These are phyloP conservation scores for Yamadazyma insecticola DNA, from an alignment of 805 yeast species.

Conservation along the genomic window DNA sequence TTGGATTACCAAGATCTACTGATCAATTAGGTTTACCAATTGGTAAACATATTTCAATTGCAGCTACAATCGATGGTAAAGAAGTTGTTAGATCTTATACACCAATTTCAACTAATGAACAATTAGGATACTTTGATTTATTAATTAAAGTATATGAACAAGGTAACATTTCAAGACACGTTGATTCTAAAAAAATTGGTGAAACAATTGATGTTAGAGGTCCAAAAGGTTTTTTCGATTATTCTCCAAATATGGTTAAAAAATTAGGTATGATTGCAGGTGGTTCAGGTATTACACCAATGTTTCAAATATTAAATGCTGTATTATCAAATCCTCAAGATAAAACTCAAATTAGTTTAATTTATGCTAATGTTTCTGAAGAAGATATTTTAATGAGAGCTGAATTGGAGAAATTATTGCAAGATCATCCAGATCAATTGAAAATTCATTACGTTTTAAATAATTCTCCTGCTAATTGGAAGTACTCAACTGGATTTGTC, in stretches of 20 bases:
- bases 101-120: constrained; percentile 78
- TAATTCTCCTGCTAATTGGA: constrained; percentile 69
- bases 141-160: constrained; percentile 80
- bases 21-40: constrained; percentile 84
- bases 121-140: constrained; percentile 78
- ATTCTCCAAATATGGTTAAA: constrained; percentile 71
- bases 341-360: constrained; percentile 64
- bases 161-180: constrained; percentile 77
- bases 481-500: constrained; percentile 74
- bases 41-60: constrained; percentile 88
- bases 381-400: constrained; percentile 76
- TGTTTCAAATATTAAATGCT: constrained; percentile 87
- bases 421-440: constrained; percentile 54
- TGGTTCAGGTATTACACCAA: constrained; percentile 95
- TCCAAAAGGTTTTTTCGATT: constrained; percentile 86
- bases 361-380: constrained; percentile 78
- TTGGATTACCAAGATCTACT: constrained; percentile 70
- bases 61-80: constrained; percentile 71
- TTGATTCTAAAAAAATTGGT: constrained; percentile 72
- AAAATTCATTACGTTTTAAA: constrained; percentile 71
- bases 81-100: constrained; percentile 85
- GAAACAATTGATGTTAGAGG: constrained; percentile 77
- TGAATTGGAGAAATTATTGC: constrained; percentile 68
- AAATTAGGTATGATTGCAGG: constrained; percentile 90
- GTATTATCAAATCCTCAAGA: constrained; percentile 74